A percentile compares a stretch with the other conserved stretches of the same genome.
These are phyloP conservation scores for Tetradesmus obliquus DNA, from an alignment of 139 green algal species.

Conservation along the genomic window DNA sequence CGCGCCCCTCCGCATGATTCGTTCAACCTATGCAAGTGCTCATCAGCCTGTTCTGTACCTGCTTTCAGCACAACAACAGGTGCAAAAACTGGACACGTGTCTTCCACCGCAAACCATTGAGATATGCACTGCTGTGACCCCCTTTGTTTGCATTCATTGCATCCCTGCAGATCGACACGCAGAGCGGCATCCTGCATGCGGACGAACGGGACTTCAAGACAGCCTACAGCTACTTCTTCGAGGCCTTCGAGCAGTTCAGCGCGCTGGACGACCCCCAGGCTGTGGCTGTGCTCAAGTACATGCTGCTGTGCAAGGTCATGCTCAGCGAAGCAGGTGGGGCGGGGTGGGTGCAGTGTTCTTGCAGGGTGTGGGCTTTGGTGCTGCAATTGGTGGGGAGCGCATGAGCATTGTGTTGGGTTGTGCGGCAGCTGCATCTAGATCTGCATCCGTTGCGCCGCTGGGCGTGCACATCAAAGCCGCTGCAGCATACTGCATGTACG, in stretches of 20 bases:
- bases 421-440: no score
- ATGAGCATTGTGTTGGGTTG: background rate
- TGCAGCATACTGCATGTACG: no score
- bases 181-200: conserved; percentile 94
- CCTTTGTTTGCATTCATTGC: background rate
- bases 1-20: no score
- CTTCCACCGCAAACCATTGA: no score
- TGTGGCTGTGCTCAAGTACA: conserved; percentile 95
- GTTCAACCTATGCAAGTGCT: no score
- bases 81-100: no score
- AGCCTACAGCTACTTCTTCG: conserved; percentile 98
- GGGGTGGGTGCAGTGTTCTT: background rate
- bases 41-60: no score
- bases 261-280: conserved; percentile 88
- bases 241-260: conserved; percentile 93
- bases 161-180: conserved; percentile 86
- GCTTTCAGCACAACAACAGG: no score
- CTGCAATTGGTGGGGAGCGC: background rate
- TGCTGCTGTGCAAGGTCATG: conserved; percentile 96
- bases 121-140: no score
- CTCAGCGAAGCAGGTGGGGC: conserved; percentile 55
- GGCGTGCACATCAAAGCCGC: no score
- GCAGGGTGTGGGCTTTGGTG: background rate
- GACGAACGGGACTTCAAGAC: conserved; percentile 99
- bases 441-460: no score